Conservation (phyloP, 345 rosid genomes). For the Gossypium stocksii region DNA sequence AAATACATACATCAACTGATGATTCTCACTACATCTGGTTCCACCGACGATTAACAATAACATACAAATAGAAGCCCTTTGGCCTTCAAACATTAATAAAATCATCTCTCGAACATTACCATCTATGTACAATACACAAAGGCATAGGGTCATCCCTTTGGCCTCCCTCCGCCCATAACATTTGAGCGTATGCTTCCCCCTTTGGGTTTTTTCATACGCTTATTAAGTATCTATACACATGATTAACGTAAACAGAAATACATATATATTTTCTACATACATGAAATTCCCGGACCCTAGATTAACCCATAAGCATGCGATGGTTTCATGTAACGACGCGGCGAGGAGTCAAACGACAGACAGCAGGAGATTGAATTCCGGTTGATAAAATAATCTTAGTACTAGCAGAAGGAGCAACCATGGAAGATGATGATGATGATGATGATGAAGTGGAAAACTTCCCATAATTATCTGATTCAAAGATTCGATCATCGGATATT, state of each 20-base stretch:
- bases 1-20: background rate
- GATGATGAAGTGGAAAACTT: conserved; percentile 27
- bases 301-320: background rate
- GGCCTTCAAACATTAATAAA: conserved; percentile 3
- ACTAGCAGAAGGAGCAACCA: conserved; percentile 18
- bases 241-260: background rate
- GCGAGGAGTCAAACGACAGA: conserved; percentile 41
- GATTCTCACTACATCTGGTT: background rate
- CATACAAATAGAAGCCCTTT: conserved; percentile 10
- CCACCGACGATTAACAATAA: background rate
- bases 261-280: background rate
- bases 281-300: background rate
- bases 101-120: background rate
- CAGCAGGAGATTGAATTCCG: conserved; percentile 62
- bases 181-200: conserved; percentile 30
- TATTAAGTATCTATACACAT: background rate
- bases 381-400: conserved; percentile 44
- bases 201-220: conserved; percentile 33
- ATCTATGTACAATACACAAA: conserved; percentile 2
- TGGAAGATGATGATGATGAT: conserved; percentile 8
- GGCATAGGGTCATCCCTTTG: conserved; percentile 16
- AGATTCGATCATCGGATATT: conserved; percentile 40
- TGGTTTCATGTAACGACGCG: conserved; percentile 37
- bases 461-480: conserved; percentile 35
- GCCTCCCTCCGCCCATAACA: conserved; percentile 6